Evolutionary conservation across 75 land plant genomes (phyloP).

Genomic region (Isoetes taiwanensis): DNA sequence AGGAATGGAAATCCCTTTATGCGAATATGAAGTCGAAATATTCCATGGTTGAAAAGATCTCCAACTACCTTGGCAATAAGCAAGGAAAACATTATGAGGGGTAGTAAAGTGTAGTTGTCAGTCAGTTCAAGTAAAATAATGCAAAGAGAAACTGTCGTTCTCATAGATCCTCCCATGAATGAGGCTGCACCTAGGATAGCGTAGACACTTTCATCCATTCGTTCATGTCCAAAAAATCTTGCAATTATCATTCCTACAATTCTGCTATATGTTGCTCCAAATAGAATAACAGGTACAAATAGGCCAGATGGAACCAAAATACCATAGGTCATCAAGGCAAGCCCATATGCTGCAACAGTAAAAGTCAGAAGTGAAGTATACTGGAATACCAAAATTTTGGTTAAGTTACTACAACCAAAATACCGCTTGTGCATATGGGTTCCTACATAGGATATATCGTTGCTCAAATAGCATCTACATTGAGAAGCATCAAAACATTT

Average conservation of each 20-base stretch:
- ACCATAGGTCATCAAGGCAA: not conserved
- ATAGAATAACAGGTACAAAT: slow-evolving; percentile 1
- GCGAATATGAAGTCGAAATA: slow-evolving; percentile 1
- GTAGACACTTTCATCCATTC: slow-evolving; percentile 2
- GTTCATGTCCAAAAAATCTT: not conserved
- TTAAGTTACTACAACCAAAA: no score
- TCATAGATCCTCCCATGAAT: not conserved
- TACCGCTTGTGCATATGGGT: no score
- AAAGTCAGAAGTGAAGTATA: not conserved
- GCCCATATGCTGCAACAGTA: not conserved
- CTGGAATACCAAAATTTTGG: not conserved
- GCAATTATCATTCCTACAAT: not conserved
- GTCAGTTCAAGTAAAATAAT: not conserved
- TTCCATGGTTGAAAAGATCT: slow-evolving; percentile 1
- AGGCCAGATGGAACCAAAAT: slow-evolving; percentile 2
- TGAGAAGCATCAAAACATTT: no score
- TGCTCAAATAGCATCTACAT: no score
- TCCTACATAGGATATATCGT: no score
- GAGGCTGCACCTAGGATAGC: not conserved
- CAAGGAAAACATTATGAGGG: not conserved
- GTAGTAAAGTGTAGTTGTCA: not conserved
- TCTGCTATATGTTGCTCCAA: not conserved
- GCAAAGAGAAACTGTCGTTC: slow-evolving; percentile 4
- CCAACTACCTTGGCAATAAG: slow-evolving; percentile 4
- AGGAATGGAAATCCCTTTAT: no score